phyloP scores from a whole-genome alignment of 352 stramenopile species.

The Phytophthora agathidicida region DNA sequence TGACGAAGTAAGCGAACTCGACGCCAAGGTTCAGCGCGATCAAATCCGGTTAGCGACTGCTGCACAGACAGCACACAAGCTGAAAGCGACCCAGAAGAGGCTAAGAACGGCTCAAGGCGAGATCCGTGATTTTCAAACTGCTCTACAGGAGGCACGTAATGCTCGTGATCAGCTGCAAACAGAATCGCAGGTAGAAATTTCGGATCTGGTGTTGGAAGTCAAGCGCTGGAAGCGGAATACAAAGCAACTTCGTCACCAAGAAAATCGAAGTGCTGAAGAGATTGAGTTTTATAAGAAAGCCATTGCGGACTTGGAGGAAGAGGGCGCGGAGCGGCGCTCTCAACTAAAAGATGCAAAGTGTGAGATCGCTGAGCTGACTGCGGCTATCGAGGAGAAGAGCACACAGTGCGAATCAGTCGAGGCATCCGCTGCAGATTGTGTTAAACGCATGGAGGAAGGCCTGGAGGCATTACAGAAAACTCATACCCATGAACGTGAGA shows the following conservation, averaged over 20 bases:
- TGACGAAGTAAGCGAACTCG: slow-evolving; percentile 46
- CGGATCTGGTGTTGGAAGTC: slow-evolving; percentile 40
- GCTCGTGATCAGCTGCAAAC: slow-evolving; percentile 40
- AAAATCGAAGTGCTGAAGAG: slow-evolving; percentile 39
- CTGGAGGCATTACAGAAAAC: slow-evolving; percentile 41
- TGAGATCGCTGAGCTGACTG: slow-evolving; percentile 37
- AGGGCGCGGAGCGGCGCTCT: slow-evolving; percentile 30
- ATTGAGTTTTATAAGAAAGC: slow-evolving; percentile 43
- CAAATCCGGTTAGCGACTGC: slow-evolving; percentile 37
- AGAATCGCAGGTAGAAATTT: slow-evolving; percentile 40
- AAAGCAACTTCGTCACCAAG: slow-evolving; percentile 51
- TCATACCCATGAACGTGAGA: slow-evolving; percentile 45
- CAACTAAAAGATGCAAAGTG: slow-evolving; percentile 44
- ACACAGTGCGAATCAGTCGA: slow-evolving; percentile 47
- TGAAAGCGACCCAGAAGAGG: slow-evolving; percentile 56
- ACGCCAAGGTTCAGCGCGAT: slow-evolving; percentile 39
- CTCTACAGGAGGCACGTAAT: slow-evolving; percentile 44
- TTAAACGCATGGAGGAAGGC: slow-evolving; percentile 47
- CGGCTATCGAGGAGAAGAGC: slow-evolving; percentile 44
- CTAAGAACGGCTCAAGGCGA: slow-evolving; percentile 39
- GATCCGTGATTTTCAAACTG: slow-evolving; percentile 40
- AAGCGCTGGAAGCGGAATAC: slow-evolving; percentile 58
- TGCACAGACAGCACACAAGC: slow-evolving; percentile 43
- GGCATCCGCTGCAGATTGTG: slow-evolving; percentile 50
- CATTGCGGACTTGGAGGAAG: slow-evolving; percentile 44